These are phyloP conservation scores for Austroboletus novae-zelandiae DNA, from an alignment of 1,284 basidiomycete genomes.

Conservation along the genomic window DNA sequence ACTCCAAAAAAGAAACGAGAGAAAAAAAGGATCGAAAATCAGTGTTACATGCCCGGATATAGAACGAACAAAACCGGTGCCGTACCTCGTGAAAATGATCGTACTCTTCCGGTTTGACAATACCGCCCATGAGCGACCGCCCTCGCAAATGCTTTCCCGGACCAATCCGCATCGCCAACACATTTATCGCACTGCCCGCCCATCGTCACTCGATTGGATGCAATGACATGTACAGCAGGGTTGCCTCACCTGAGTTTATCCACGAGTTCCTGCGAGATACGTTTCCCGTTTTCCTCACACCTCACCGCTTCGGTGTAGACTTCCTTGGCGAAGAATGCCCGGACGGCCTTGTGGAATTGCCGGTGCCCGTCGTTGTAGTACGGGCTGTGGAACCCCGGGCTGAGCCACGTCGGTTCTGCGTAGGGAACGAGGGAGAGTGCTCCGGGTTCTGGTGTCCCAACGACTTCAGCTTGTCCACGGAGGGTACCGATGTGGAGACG, in stretches of 20 bases:
- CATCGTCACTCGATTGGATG: neutral
- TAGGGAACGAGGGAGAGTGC: conserved; percentile 81
- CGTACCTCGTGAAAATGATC: conserved; percentile 76
- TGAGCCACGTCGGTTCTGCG: conserved; percentile 87
- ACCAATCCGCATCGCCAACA: conserved; percentile 93
- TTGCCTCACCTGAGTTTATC: conserved; percentile 63
- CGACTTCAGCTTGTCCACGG: conserved; percentile 61
- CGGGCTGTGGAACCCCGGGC: conserved; percentile 74
- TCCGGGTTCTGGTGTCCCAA: conserved; percentile 62
- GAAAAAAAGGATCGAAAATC: conserved; percentile 14
- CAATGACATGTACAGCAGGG: neutral
- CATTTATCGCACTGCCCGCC: conserved; percentile 58
- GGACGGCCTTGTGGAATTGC: conserved; percentile 62
- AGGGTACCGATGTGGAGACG: conserved; percentile 82
- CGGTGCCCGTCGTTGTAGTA: conserved; percentile 80
- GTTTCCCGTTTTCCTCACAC: conserved; percentile 81
- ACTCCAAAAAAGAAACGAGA: neutral
- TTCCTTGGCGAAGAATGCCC: conserved; percentile 63
- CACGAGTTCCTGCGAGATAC: conserved; percentile 70
- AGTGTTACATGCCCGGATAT: neutral
- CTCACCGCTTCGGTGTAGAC: conserved; percentile 61
- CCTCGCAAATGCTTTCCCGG: conserved; percentile 90
- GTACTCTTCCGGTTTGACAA: conserved; percentile 87
- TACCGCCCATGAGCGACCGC: conserved; percentile 76
- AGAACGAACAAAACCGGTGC: neutral